These are phyloP conservation scores for Durotheca rogersii DNA, from an alignment of 495 filamentous ascomycete species.

Conservation along the genomic window DNA sequence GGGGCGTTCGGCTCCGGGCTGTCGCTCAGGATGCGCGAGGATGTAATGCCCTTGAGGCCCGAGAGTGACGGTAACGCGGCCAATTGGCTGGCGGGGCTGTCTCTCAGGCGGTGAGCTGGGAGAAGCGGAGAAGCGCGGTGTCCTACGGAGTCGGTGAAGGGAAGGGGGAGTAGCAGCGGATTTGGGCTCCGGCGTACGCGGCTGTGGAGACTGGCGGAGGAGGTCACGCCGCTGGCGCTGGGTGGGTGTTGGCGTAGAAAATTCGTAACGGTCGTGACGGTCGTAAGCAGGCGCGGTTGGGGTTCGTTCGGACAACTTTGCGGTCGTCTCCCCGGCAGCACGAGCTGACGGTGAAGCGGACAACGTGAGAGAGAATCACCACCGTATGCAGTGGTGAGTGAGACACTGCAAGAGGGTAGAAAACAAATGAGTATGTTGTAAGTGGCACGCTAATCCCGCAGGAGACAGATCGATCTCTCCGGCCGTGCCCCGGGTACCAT, in stretches of 20 bases:
- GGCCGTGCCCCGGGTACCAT: constrained; percentile 7
- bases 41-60: constrained; percentile 32
- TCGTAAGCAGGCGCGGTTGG: constrained; percentile 37
- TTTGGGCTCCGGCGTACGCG: constrained; percentile 29
- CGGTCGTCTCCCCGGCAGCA: constrained; percentile 41
- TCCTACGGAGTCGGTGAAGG: constrained; percentile 46
- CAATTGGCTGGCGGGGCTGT: constrained; percentile 38
- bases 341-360: constrained; percentile 40
- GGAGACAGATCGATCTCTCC: constrained; percentile 3
- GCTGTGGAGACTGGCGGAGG: constrained; percentile 35
- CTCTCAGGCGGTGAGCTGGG: constrained; percentile 43
- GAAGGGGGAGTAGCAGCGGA: constrained; percentile 45
- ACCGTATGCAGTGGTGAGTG: constrained; percentile 33
- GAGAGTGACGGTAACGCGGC: constrained; percentile 35
- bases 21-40: constrained; percentile 22
- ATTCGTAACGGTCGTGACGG: constrained; percentile 47
- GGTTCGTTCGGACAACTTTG: constrained; percentile 43
- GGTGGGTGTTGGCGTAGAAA: constrained; percentile 28
- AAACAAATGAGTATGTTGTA: constrained; percentile 3
- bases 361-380: constrained; percentile 52
- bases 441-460: constrained; percentile 4
- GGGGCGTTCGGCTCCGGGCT: constrained; percentile 21
- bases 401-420: constrained; percentile 9
- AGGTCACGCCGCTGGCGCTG: constrained; percentile 50
- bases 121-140: constrained; percentile 46